Evolutionary conservation across 164 flowering plant species (phyloP).

Genomic region (Vitis cinerea): DNA sequence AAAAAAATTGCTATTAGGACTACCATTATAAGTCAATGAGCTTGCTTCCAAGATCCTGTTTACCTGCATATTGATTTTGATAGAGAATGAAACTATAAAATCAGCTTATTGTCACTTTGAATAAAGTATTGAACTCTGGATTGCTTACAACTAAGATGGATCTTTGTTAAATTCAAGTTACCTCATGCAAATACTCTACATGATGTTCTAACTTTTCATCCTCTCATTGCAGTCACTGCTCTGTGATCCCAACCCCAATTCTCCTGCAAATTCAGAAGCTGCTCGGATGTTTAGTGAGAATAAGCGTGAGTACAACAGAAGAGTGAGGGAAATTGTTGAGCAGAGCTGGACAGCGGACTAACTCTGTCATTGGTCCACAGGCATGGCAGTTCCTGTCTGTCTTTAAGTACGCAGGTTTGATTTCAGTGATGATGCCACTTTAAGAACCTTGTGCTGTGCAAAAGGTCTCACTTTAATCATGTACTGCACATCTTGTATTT

Average conservation of each 20-base stretch:
- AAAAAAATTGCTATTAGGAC: no score
- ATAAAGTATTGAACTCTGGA: no score
- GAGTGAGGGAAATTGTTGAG: slow-evolving; percentile 77
- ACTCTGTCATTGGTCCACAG: background rate
- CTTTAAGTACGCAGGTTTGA: background rate
- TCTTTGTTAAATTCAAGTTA: no score
- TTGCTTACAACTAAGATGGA: no score
- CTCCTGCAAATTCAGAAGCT: slow-evolving; percentile 92
- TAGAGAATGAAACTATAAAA: no score
- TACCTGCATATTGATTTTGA: no score
- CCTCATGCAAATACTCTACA: no score
- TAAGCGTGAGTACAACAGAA: slow-evolving; percentile 76
- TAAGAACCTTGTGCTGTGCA: slow-evolving; percentile 1
- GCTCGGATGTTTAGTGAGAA: slow-evolving; percentile 83
- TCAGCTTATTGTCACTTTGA: no score
- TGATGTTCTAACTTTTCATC: background rate
- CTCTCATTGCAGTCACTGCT: slow-evolving; percentile 60
- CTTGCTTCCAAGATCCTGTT: no score
- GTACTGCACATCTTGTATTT: background rate
- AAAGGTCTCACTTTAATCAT: no score
- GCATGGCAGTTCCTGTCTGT: background rate
- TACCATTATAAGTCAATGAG: no score
- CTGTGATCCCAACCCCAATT: slow-evolving; percentile 86
- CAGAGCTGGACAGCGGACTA: slow-evolving; percentile 92
- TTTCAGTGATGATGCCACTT: background rate